Evolutionary conservation across 345 rosid species (phyloP), one percentile per base, ranked within the genome.

Genomic region (Cochlearia excelsa): DNA sequence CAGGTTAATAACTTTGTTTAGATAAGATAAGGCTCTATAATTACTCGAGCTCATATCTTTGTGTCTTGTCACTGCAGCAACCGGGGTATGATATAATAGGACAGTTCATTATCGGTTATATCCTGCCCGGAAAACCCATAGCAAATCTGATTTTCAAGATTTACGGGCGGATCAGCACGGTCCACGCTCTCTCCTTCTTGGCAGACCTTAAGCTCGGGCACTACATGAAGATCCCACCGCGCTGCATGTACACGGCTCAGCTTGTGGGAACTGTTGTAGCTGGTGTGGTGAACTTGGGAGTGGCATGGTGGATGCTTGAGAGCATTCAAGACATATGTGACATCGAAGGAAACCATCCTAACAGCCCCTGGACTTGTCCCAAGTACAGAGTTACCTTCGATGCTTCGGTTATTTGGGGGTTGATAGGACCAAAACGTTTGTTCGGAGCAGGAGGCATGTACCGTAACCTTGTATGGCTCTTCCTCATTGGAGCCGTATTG

Each of bases 231-330:
- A 94, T 94, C 55, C 99, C 99, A 43, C 99, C 99, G 0, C 85
- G 97, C 4, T 84, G 96, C 76, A 87, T 94, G 99, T 94, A 85
- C 75, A 81, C 76, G 0, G 96, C 97, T 67, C 99, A 94, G 99
- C 74, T 94, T 38, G 90, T 82, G 44, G 97, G 97, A 44, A 94
- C 99, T 27, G 26, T 94, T 3, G 87, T 85, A 10, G 72, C 99
- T 1, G 96, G 96, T 34, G 51, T 59, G 4, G 86, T 90, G 56
- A 94, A 94, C 59, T 86, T 94, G 4, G 96, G 80, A 42, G 99
- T 94, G 49, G 99, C 99, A 3, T 94, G 99, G 99, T 94, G 99
- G 99, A 94, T 94, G 99, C 63, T 94, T 58, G 99, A 87, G 52
- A 78, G 69, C 77, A 73, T 94, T n/a, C 79, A 84, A 26, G 75